Conservation (phyloP, 306 rosid genomes). For the Canavalia ensiformis region DNA sequence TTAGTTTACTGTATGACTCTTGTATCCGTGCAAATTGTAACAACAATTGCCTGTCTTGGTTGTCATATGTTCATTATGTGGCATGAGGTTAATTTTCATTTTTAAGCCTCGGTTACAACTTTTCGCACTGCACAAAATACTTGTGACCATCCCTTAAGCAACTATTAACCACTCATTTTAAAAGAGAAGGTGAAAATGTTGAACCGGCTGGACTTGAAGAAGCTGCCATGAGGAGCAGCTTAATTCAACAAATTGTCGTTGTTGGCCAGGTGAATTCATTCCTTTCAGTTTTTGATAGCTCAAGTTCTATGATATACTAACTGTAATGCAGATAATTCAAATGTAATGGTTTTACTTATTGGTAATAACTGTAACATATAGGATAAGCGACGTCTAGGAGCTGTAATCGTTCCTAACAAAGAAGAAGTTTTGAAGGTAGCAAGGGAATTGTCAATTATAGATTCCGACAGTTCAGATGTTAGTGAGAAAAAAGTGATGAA, state of each 20-base stretch:
- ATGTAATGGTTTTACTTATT: conserved; percentile 18
- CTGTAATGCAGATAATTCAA: background rate
- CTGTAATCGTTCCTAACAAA: conserved; percentile 88
- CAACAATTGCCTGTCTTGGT: background rate
- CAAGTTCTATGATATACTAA: conserved; percentile 11
- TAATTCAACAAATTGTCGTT: conserved; percentile 86
- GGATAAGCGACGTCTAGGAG: conserved; percentile 96
- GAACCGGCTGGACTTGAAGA: conserved; percentile 91
- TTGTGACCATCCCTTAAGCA: background rate
- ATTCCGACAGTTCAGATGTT: conserved; percentile 61
- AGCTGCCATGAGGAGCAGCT: conserved; percentile 84
- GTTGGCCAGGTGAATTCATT: conserved; percentile 81
- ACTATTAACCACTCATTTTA: conserved; percentile 41
- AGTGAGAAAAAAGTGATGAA: conserved; percentile 60
- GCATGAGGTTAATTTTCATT: background rate
- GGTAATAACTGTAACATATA: conserved; percentile 44
- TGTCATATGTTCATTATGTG: background rate
- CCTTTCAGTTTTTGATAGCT: conserved; percentile 7
- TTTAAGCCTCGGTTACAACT: background rate
- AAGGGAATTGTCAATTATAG: conserved; percentile 56
- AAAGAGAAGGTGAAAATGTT: conserved; percentile 84
- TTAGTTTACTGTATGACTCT: background rate
- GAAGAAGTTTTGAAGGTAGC: conserved; percentile 77
- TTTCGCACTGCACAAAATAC: conserved; percentile 2
- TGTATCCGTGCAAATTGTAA: background rate